phyloP scores from a whole-genome alignment of 208 protist species.

The Acanthamoeba triangularis region DNA sequence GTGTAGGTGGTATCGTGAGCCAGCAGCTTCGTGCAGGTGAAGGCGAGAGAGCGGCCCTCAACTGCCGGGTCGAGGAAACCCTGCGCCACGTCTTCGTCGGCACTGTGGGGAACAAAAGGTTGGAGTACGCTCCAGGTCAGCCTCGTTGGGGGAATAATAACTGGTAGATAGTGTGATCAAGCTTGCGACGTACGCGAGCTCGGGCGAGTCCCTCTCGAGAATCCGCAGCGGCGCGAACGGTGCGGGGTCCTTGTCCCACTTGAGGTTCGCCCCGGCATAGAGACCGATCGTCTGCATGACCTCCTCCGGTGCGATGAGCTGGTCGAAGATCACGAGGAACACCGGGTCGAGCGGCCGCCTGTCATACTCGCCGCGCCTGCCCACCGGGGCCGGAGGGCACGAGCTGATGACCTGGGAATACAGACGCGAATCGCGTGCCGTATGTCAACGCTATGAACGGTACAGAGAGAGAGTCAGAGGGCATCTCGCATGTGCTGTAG shows the following conservation, averaged over 20 bases:
- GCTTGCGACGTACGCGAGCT: neutral
- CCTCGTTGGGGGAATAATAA: neutral
- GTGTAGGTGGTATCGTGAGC: neutral
- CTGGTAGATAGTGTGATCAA: no score
- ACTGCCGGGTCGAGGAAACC: neutral
- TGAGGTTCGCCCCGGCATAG: neutral
- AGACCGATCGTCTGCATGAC: slow-evolving; percentile 21
- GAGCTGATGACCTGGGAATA: slow-evolving; percentile 28
- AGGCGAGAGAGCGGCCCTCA: neutral
- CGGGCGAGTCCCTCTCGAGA: slow-evolving; percentile 22
- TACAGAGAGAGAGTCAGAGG: neutral
- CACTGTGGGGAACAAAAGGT: neutral
- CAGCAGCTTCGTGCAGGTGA: slow-evolving; percentile 1
- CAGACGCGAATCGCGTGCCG: neutral
- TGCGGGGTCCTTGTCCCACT: slow-evolving; percentile 37
- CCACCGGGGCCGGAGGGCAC: neutral
- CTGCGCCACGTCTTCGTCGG: neutral
- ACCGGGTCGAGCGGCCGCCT: slow-evolving; percentile 5
- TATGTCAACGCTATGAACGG: neutral
- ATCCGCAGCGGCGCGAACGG: neutral
- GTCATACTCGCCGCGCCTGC: neutral
- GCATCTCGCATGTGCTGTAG: neutral
- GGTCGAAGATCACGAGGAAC: slow-evolving; percentile 50
- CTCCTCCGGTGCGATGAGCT: slow-evolving; percentile 55
- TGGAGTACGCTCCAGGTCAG: neutral